Percentiles rank a stretch among this genome's conserved stretches.
Evolutionary conservation across 2,329 filamentous ascomycete genomes (phyloP).

Genomic region (Tympanopsis confertula): DNA sequence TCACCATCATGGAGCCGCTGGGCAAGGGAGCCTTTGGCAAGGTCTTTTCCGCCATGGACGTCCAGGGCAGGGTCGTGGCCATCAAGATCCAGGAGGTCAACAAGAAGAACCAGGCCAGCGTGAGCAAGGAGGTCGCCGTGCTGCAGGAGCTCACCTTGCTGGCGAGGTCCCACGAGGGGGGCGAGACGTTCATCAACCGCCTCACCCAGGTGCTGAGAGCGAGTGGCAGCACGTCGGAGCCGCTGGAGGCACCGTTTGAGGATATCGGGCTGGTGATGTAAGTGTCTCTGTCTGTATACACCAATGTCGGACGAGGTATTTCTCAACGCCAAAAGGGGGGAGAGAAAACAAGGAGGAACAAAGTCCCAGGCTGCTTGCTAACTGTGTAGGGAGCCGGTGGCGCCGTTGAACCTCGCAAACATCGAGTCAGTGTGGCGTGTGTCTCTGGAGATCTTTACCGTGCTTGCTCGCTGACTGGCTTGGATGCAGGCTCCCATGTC

Average conservation of each 20-base stretch:
- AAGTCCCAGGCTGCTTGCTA: too few species aligned
- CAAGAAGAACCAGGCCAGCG: background rate
- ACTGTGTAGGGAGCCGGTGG: background rate
- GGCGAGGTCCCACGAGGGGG: background rate
- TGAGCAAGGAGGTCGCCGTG: background rate
- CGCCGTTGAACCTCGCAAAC: background rate
- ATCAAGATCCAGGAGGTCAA: slow-evolving; percentile 1
- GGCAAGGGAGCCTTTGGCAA: slow-evolving; percentile 1
- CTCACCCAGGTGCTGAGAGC: background rate
- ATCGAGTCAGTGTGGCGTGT: too few species aligned
- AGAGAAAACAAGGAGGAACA: too few species aligned
- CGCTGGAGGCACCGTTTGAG: background rate
- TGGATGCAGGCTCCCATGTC: background rate
- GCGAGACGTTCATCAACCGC: too few species aligned
- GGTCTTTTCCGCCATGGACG: background rate
- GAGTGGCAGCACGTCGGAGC: background rate
- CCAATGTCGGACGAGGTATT: too few species aligned
- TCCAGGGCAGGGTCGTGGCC: background rate
- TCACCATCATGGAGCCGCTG: background rate
- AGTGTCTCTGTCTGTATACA: too few species aligned
- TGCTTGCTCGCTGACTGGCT: background rate
- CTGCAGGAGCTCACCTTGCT: background rate
- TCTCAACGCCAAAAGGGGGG: too few species aligned
- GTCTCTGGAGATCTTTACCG: too few species aligned
- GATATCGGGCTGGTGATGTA: background rate